A percentile compares a stretch with the other conserved stretches of the same genome.
Conservation (phyloP, 306 rosid species). For the Pyrus pyrifolia region DNA sequence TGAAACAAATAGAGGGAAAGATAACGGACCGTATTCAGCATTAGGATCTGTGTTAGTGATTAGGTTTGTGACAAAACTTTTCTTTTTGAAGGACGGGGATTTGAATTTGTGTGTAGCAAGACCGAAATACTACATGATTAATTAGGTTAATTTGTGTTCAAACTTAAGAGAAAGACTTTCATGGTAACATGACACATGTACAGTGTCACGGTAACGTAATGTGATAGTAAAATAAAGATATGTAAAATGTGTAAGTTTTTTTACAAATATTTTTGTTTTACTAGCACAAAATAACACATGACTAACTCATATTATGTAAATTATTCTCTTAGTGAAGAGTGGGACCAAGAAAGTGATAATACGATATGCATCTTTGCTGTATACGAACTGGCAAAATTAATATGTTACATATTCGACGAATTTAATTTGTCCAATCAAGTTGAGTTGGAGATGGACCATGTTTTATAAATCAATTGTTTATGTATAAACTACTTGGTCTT, state of each 20-base stretch:
- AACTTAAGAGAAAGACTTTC: too few species aligned
- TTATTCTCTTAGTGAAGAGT: neutral
- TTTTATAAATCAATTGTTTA: neutral
- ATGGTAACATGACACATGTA: too few species aligned
- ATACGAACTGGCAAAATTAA: neutral
- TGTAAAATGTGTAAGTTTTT: too few species aligned
- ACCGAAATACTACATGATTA: neutral
- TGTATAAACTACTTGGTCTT: neutral
- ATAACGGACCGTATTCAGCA: conserved; percentile 10
- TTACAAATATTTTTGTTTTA: too few species aligned
- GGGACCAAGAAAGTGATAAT: conserved; percentile 15
- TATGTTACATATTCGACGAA: neutral
- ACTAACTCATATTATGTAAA: too few species aligned
- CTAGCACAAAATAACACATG: too few species aligned
- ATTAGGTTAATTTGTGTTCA: too few species aligned
- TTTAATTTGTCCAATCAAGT: conserved; percentile 3
- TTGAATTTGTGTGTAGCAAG: neutral
- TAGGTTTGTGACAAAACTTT: neutral
- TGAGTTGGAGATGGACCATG: neutral
- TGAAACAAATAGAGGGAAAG: neutral
- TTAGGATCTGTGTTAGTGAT: neutral
- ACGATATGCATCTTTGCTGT: conserved; percentile 23
- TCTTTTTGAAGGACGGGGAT: too few species aligned
- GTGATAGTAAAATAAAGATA: too few species aligned
- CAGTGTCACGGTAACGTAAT: too few species aligned